A percentile compares a stretch with the other conserved stretches of the same genome.
Conservation (phyloP, 2,329 filamentous ascomycete species). For the Botrytis aclada region DNA sequence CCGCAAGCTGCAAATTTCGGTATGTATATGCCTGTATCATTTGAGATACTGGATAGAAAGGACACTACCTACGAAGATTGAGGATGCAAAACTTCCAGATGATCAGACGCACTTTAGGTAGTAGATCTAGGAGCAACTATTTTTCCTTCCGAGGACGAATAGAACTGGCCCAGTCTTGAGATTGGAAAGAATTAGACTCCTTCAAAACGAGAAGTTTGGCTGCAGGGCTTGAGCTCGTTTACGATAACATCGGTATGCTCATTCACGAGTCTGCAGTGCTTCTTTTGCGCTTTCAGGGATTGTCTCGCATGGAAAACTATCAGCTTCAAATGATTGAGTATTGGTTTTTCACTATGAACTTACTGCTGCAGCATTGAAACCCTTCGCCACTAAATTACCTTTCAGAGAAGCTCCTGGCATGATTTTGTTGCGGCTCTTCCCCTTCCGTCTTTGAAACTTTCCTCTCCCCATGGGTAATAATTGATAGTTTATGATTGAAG, state of each 20-base stretch:
- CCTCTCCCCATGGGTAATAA: not conserved
- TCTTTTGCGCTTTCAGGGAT: not conserved
- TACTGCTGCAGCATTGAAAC: not conserved
- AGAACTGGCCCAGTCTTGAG: not conserved
- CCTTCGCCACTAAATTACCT: not conserved
- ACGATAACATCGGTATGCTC: not conserved
- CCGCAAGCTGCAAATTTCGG: not conserved
- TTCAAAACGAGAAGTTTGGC: not conserved
- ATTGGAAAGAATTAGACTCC: not conserved
- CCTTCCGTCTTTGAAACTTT: not conserved
- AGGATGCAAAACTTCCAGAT: not conserved
- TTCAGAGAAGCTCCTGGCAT: slow-evolving; percentile 1
- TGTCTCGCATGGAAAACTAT: not conserved
- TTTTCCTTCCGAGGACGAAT: not conserved
- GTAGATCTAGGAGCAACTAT: not conserved
- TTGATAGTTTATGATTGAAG: not conserved
- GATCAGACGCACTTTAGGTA: not conserved
- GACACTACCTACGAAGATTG: not conserved
- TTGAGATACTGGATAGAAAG: not conserved
- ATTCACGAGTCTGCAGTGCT: not conserved
- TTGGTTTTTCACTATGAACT: not conserved
- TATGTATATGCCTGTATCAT: not conserved
- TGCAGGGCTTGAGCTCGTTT: not conserved
- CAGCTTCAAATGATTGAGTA: not conserved
- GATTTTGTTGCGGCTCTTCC: not conserved